These are phyloP conservation scores for Acidomyces sp. DNA, from an alignment of 495 filamentous ascomycete species.

Conservation along the genomic window DNA sequence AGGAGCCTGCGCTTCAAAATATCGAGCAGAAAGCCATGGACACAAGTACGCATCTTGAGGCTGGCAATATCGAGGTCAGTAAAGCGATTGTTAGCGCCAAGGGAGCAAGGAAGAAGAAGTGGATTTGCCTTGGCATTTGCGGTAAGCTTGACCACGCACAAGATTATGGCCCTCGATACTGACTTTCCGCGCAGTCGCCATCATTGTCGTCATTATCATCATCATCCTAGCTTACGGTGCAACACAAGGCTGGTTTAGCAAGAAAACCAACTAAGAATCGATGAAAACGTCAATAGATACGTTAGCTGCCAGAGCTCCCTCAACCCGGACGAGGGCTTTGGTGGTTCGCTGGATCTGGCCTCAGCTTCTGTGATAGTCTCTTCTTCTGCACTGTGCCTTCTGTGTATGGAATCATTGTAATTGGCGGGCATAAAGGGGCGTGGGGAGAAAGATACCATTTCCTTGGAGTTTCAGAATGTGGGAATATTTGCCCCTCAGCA, in stretches of 20 bases:
- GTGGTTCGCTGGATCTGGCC: no score
- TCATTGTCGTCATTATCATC: constrained; percentile 16
- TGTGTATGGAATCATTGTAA: no score
- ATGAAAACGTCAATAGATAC: no score
- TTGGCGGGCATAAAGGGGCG: no score
- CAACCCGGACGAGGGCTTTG: no score
- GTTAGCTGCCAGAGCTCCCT: no score
- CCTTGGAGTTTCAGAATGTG: no score
- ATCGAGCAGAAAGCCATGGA: constrained; percentile 77
- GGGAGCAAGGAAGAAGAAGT: constrained; percentile 84
- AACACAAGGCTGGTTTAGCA: constrained; percentile 9
- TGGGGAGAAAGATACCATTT: no score
- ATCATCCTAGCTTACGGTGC: constrained; percentile 15
- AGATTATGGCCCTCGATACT: not conserved
- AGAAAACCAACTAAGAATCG: no score
- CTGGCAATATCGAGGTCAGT: constrained; percentile 67
- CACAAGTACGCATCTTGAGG: constrained; percentile 59
- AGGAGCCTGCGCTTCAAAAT: constrained; percentile 59
- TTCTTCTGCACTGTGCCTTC: no score
- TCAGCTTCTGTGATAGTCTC: no score
- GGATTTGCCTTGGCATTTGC: constrained; percentile 74
- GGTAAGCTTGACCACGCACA: constrained; percentile 4
- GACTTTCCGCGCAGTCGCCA: constrained; percentile 6
- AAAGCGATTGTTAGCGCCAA: constrained; percentile 68
- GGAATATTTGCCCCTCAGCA: no score